Conservation (phyloP, 257 asterid genomes). For the Cordia subcordata region DNA sequence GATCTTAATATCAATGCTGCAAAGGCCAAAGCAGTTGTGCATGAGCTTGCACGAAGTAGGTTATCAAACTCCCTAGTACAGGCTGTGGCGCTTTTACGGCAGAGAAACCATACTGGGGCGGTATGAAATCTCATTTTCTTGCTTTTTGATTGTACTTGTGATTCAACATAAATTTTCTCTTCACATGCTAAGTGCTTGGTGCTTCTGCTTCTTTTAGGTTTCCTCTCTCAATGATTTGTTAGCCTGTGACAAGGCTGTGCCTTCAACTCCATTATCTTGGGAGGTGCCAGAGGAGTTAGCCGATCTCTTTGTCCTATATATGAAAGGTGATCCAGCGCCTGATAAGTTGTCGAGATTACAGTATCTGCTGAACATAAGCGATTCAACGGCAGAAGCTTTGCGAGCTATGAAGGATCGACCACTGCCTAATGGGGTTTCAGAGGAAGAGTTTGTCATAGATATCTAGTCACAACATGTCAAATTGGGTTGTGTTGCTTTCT, state of each 20-base stretch:
- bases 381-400: conserved; percentile 62
- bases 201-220: conserved; percentile 40
- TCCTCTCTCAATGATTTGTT: conserved; percentile 79
- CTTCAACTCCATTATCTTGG: conserved; percentile 75
- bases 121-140: conserved; percentile 35
- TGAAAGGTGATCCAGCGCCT: conserved; percentile 48
- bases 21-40: conserved; percentile 69
- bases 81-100: conserved; percentile 82
- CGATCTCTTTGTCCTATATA: conserved; percentile 63
- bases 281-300: conserved; percentile 74
- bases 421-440: conserved; percentile 36
- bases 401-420: conserved; percentile 45
- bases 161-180: not conserved
- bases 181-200: conserved; percentile 6
- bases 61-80: conserved; percentile 79
- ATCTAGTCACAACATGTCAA: not conserved
- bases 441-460: conserved; percentile 60
- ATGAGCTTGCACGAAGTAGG: conserved; percentile 63
- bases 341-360: conserved; percentile 71
- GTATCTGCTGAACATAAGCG: conserved; percentile 76
- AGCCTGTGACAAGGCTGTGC: conserved; percentile 96
- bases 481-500: not conserved
- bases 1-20: conserved; percentile 63
- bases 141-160: not conserved
- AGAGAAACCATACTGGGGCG: conserved; percentile 72